Base-by-base conservation (phyloP, 2,329 filamentous ascomycete genomes). In the Aphanoascus verrucosus region DNA sequence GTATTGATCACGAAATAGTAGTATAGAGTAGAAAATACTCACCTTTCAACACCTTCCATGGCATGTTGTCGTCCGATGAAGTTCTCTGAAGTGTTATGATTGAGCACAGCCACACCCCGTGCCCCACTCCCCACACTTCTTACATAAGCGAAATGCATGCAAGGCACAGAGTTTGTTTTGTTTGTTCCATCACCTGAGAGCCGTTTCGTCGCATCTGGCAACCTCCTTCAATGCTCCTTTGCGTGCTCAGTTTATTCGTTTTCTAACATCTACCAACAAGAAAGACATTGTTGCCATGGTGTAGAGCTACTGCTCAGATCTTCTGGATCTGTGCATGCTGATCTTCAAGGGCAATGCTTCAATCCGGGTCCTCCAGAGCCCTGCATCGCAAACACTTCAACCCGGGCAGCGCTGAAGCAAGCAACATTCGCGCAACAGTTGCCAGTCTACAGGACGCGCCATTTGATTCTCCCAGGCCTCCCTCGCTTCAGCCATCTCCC, bases 311-410 rank as follows among this genome's bases (percentile, higher is more conserved):
- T 45, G 14, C 23, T 20, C 7, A n/a, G 14, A 3, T 34, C 54
- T 45, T 15, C 45, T 46, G 51, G 45, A 47, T 19, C 15, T 31
- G 32, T 34, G n/a, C 17, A 38, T 40, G 35, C 7, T 28, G 23
- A 4, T 28, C 23, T 28, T 28, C 23, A 28, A 28, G 23, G 46
- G 65, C 31, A 35, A 71, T 72, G 69, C 67, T 68, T 58, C 58
- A 67, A 57, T 66, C 66, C 53, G 69, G 66, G 57, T 65, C 67
- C 48, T 64, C 66, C 58, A 68, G 65, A 60, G 67, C 65, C 56
- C 70, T 67, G 47, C 69, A 71, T 59, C 62, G 70, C 49, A 63
- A 67, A 55, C 68, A 71, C 60, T 67, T 72, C 57, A 70, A 68
- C 58, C 65, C 68, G 45, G 65, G 68, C 45, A 69, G 67, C 58